These are phyloP conservation scores for Saccharomycopsis selenospora DNA, from an alignment of 805 yeast species.

Conservation along the genomic window DNA sequence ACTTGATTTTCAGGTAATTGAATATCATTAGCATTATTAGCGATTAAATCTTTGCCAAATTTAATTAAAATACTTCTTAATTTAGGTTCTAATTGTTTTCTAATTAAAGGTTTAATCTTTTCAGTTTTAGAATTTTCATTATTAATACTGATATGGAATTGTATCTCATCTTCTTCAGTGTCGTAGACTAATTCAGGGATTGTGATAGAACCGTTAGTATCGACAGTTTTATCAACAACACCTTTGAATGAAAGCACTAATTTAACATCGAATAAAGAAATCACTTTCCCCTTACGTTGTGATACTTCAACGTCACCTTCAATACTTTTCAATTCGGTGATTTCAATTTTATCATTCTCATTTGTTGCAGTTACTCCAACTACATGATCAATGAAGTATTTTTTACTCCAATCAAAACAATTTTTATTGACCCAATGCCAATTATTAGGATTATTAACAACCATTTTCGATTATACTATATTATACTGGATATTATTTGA, in stretches of 20 bases:
- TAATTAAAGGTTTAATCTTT: constrained; percentile 43
- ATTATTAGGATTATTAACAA: constrained; percentile 92
- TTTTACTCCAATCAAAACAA: constrained; percentile 85
- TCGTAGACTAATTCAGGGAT: constrained; percentile 95
- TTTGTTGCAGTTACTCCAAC: constrained; percentile 36
- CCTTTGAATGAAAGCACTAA: constrained; percentile 57
- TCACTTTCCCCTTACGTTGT: constrained; percentile 95
- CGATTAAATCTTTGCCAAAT: constrained; percentile 75
- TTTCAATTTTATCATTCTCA: constrained; percentile 29
- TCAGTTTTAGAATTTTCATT: constrained; percentile 39
- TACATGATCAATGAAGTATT: constrained; percentile 60
- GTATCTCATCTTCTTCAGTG: constrained; percentile 76
- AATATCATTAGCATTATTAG: constrained; percentile 74
- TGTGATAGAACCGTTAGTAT: constrained; percentile 58
- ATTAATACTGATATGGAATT: constrained; percentile 66
- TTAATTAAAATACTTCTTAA: constrained; percentile 50
- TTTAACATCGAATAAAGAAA: constrained; percentile 79
- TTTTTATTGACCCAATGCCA: constrained; percentile 99
- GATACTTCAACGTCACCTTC: constrained; percentile 97
- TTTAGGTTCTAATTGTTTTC: constrained; percentile 56
- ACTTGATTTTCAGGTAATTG: constrained; percentile 71
- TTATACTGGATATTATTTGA: too few species aligned
- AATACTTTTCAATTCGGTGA: constrained; percentile 46
- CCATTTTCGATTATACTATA: too few species aligned
- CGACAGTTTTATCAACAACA: constrained; percentile 24